A percentile compares a stretch with the other conserved stretches of the same genome.
These are phyloP conservation scores for Saposhnikovia divaricata DNA, from an alignment of 129 eudicot species.

Conservation along the genomic window DNA sequence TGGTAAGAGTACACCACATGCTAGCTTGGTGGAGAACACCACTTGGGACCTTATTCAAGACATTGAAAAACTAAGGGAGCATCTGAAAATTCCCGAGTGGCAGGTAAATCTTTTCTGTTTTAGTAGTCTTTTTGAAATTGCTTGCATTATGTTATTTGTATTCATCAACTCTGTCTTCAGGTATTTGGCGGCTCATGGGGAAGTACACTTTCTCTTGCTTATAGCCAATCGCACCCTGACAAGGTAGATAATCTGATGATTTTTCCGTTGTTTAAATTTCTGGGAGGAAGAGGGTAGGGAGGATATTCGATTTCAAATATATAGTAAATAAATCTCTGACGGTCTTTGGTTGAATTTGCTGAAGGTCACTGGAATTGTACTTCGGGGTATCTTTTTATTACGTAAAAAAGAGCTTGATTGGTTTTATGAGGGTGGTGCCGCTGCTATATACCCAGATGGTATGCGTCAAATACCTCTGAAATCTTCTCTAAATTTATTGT, in stretches of 20 bases:
- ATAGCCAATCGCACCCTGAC: constrained; percentile 92
- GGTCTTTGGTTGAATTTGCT: background rate
- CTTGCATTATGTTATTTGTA: background rate
- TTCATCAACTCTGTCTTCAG: constrained; percentile 34
- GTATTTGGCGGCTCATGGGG: constrained; percentile 99
- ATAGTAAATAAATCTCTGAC: background rate
- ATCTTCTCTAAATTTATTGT: background rate
- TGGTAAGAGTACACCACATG: constrained; percentile 94
- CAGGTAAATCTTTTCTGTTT: constrained; percentile 44
- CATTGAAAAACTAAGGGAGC: constrained; percentile 82
- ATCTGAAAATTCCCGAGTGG: constrained; percentile 88
- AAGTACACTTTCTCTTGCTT: constrained; percentile 96
- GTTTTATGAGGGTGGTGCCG: constrained; percentile 99
- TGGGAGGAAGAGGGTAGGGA: background rate
- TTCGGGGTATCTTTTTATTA: constrained; percentile 86
- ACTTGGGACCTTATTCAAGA: constrained; percentile 90
- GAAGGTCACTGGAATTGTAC: constrained; percentile 89
- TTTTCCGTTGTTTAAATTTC: constrained; percentile 7
- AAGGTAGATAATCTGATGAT: constrained; percentile 34
- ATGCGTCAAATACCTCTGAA: constrained; percentile 18
- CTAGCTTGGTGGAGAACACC: constrained; percentile 89
- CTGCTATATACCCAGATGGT: constrained; percentile 98
- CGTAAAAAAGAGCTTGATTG: constrained; percentile 97
- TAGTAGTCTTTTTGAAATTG: background rate
- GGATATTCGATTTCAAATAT: background rate